Percentiles rank a stretch among this genome's conserved stretches.
phyloP scores from a whole-genome alignment of 225 moss, liverwort and hornwort genomes.

The Pseudoscleropodium purum region DNA sequence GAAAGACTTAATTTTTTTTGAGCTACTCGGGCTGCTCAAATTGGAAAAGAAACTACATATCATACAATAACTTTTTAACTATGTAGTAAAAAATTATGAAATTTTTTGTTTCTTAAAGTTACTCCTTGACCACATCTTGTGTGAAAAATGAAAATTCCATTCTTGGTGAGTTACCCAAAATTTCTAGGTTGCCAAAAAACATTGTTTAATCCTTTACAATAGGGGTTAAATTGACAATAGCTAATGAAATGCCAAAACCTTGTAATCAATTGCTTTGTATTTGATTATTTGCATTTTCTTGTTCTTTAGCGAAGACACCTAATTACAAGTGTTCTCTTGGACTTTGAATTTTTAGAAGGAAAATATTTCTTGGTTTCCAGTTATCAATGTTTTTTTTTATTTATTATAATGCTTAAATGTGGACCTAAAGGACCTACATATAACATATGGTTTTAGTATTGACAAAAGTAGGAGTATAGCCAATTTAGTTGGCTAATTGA shows the following conservation, averaged over 20 bases:
- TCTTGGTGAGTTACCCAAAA: no score
- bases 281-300: not conserved
- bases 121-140: no score
- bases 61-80: no score
- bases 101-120: no score
- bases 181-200: no score
- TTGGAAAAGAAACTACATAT: no score
- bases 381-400: not conserved
- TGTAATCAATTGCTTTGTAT: not conserved
- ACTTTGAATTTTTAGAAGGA: not conserved
- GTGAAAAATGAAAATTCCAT: no score
- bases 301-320: not conserved
- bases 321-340: not conserved
- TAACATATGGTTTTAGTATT: not conserved
- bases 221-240: no score
- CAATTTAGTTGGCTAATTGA: slow-evolving; percentile 37
- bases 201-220: no score
- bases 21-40: no score
- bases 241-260: not conserved
- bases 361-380: not conserved
- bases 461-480: slow-evolving; percentile 32
- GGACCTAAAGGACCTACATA: slow-evolving; percentile 48
- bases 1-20: no score
- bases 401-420: slow-evolving; percentile 31
- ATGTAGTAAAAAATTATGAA: no score